Evolutionary conservation across 2,329 filamentous ascomycete species (phyloP), one percentile per base, ranked within the genome.

Genomic region (Paramyrothecium roridum): DNA sequence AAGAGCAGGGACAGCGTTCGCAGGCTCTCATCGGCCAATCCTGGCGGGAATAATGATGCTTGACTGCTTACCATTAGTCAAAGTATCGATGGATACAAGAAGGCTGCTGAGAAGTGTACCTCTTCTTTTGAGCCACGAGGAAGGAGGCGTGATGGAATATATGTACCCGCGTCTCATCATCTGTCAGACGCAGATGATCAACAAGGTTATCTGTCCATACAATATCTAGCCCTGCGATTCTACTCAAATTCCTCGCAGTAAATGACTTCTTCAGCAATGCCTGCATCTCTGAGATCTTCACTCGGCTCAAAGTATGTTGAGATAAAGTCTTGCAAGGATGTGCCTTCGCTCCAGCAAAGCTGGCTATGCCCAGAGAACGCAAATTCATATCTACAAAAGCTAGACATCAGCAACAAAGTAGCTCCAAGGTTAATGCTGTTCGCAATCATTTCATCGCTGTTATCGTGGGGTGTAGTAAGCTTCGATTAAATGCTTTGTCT

Each of bases 1-100:
- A 75, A 66, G 0, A 77, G 62, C 1, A 77, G 65, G 1, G 69
- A 63, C 0, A 76, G 61, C 0, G 73, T 74, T 19, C 61, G 62
- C 3, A 75, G 52, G 0, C 73, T 76, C 54, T 76, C 74, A 12
- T 71, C 59, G 4, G 66, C 57, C 3, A 76, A 59, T 1, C 59
- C 65, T 2, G 54, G 50, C 0, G 71, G 72, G 6, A 71, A 64
- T 2, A 73, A 61, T 16, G 33, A 37, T 16, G n/a, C n/a, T n/a
- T n/a, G n/a, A n/a, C n/a, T n/a, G n/a, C n/a, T n/a, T n/a, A n/a
- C n/a, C n/a, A n/a, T n/a, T n/a, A n/a, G n/a, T 37, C 16, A 16
- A 37, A 37, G 33, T 16, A 10, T 10, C 16, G 33, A 37, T 37
- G 33, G 33, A 37, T 37, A 37, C n/a, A 37, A 16, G 10, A 10